Percentiles rank a stretch among this genome's conserved stretches.
phyloP scores from a whole-genome alignment of 495 filamentous ascomycete species.

The Arthonia radiata region DNA sequence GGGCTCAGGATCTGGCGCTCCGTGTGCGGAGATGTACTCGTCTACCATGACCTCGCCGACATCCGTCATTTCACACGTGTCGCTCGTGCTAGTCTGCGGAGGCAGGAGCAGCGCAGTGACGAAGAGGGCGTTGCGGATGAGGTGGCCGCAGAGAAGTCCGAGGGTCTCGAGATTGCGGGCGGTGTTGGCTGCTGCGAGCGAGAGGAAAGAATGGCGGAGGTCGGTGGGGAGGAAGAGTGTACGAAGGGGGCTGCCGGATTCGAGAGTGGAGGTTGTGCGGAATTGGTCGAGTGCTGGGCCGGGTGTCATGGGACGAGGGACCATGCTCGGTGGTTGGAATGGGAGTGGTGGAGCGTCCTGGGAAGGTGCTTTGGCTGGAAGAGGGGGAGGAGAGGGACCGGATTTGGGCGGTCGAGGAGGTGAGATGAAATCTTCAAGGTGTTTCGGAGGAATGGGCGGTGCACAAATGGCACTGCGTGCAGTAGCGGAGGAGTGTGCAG shows the following conservation, averaged over 20 bases:
- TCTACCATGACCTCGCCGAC: constrained; percentile 62
- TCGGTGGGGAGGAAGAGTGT: constrained; percentile 62
- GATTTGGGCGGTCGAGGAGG: too few species aligned
- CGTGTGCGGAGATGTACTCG: too few species aligned
- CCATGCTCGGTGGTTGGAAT: constrained; percentile 11
- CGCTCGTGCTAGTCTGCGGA: constrained; percentile 64
- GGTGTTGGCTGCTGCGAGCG: constrained; percentile 50
- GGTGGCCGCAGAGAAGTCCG: constrained; percentile 73
- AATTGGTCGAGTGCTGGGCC: constrained; percentile 21
- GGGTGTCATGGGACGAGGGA: constrained; percentile 3
- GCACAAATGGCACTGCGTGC: too few species aligned
- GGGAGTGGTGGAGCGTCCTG: too few species aligned
- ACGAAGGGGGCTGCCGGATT: constrained; percentile 65
- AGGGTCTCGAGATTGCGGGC: constrained; percentile 69
- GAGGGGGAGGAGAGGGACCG: too few species aligned
- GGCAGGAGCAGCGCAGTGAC: constrained; percentile 72
- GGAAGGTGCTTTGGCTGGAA: too few species aligned
- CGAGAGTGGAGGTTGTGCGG: constrained; percentile 62
- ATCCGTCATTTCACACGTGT: constrained; percentile 90
- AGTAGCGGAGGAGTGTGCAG: too few species aligned
- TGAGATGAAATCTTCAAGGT: too few species aligned
- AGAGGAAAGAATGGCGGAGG: constrained; percentile 48
- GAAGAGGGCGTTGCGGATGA: constrained; percentile 83
- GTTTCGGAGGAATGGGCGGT: too few species aligned
- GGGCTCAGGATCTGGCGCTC: too few species aligned